Evolutionary conservation across 2,329 filamentous ascomycete species (phyloP).

Genomic region (Phaeosphaeria sp.): DNA sequence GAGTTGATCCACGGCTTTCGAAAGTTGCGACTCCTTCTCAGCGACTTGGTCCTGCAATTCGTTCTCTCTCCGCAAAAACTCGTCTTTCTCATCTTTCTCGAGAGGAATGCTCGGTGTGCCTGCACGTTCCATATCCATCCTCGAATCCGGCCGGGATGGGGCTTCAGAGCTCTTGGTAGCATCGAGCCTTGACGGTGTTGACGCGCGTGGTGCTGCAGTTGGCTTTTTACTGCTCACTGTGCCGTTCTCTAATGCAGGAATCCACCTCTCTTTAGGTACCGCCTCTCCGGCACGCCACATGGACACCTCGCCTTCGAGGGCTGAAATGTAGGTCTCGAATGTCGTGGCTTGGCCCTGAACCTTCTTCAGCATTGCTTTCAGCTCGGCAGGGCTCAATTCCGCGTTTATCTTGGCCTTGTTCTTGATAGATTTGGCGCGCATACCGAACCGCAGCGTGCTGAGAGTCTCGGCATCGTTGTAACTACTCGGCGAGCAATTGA

Average conservation of each 20-base stretch:
- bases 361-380: constrained; percentile 92
- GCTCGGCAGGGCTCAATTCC: constrained; percentile 91
- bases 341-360: constrained; percentile 87
- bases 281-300: constrained; percentile 86
- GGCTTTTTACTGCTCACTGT: constrained; percentile 56
- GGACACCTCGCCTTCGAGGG: constrained; percentile 82
- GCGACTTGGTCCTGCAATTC: constrained; percentile 96
- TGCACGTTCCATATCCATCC: constrained; percentile 76
- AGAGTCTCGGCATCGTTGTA: constrained; percentile 97
- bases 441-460: constrained; percentile 91
- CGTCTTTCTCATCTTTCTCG: constrained; percentile 96
- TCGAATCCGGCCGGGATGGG: constrained; percentile 65
- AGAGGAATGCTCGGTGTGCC: constrained; percentile 86
- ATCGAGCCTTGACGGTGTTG: constrained; percentile 65
- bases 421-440: constrained; percentile 97
- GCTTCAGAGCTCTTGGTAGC: constrained; percentile 53
- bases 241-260: constrained; percentile 67
- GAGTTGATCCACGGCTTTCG: constrained; percentile 78
- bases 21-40: constrained; percentile 85
- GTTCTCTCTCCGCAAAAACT: constrained; percentile 93
- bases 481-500: constrained; percentile 98
- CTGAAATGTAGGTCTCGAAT: constrained; percentile 85
- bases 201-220: constrained; percentile 61
- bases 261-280: constrained; percentile 91
- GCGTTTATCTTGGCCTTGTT: constrained; percentile 99